Conservation (phyloP, 495 filamentous ascomycete species). For the Aeminium ludgeri region DNA sequence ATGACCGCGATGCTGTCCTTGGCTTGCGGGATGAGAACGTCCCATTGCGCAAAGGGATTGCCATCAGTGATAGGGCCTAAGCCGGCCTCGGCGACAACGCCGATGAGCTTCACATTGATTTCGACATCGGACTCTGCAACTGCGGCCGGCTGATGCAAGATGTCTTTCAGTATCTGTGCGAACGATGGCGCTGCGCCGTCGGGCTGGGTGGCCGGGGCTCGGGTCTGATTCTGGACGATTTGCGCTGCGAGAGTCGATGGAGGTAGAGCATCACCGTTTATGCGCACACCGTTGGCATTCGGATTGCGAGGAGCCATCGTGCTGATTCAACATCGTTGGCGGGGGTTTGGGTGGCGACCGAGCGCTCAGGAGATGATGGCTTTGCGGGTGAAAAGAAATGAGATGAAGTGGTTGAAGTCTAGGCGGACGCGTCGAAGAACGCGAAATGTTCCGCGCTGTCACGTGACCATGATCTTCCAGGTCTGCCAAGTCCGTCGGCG, state of each 20-base stretch:
- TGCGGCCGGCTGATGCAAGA: conserved; percentile 32
- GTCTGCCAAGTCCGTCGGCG: too few species aligned
- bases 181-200: conserved; percentile 38
- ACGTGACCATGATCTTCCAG: too few species aligned
- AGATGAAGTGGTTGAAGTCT: not conserved
- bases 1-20: conserved; percentile 56
- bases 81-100: conserved; percentile 65
- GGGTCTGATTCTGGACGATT: conserved; percentile 31
- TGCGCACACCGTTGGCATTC: not conserved
- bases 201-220: conserved; percentile 1
- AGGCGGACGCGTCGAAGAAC: conserved; percentile 10
- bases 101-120: conserved; percentile 67
- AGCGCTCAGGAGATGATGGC: not conserved
- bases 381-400: not conserved
- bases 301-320: conserved; percentile 8
- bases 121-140: conserved; percentile 43
- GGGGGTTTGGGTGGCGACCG: not conserved
- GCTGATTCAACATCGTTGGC: too few species aligned
- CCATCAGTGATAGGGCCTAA: conserved; percentile 45
- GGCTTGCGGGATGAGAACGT: conserved; percentile 39
- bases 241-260: conserved; percentile 36
- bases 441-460: not conserved
- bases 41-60: conserved; percentile 41
- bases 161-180: conserved; percentile 46
- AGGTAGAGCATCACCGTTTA: conserved; percentile 17